Evolutionary conservation across 2,329 filamentous ascomycete species (phyloP), one percentile per base, ranked within the genome.

Genomic region (Pseudogymnoascus sp.): DNA sequence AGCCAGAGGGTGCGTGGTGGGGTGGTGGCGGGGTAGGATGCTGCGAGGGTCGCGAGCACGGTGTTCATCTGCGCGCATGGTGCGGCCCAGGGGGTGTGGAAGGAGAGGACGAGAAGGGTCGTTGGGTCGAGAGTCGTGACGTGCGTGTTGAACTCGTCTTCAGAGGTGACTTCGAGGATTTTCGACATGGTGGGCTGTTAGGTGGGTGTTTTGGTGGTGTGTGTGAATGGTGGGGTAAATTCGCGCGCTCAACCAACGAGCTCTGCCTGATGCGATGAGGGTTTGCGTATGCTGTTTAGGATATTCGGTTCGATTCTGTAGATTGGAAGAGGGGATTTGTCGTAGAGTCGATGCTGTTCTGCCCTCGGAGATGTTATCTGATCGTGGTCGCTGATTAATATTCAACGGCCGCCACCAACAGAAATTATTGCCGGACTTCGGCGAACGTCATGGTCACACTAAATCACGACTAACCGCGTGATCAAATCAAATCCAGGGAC

Each of bases 21-120:
- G n/a, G 67, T 82, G 67, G 84, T 81, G 70, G 84, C 81, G 66
- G 91, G 85, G 77, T 96, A 96, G 74, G 92, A 91, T 72, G 86
- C 85, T 67, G 93, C 92, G 68, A 99, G 89, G 21, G 91, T 89
- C 72, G 84, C 82, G 67, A 99, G 85, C 69, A 97, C 89, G 60
- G 87, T 89, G 69, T 84, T 85, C 92, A 97, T 97, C 77, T 97
- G 92, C 67, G 90, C 87, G 80, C 94, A 97, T 53, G 94, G 94
- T 65, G 92, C 92, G 31, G 94, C 94, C 94, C 94, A 99, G 68
- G 92, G 90, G 18, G 94, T 92, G 75, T 97, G 90, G 81, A 99
- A 99, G 75, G 92, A 97, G 73, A 96, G 85, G 72, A 97, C 82
- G 66, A 93, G 82, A 65, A 97, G 84, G 14, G 89, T 85, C 14